Evolutionary conservation across 164 flowering plant species (phyloP), one percentile per base, ranked within the genome.

Genomic region (Chimonanthus salicifolius): DNA sequence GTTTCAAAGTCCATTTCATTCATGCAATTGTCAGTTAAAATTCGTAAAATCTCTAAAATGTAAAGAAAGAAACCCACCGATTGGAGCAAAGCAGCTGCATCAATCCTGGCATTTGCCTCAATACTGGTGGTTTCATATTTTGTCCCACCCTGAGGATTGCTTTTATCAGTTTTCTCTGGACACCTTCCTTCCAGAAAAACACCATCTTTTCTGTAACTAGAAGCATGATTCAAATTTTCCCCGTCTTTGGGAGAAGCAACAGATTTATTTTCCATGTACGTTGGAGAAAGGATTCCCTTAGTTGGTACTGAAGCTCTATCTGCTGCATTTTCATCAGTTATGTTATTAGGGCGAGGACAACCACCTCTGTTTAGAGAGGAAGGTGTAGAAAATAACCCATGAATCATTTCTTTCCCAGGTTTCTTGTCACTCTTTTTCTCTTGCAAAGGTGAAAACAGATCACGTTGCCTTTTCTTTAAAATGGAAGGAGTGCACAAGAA

Each of bases 401-500:
- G 81, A 77, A 62, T 75, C 47, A 74, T 45, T 58, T 81, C 83
- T 71, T 79, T 82, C 73, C 85, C 92, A 49, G 81, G 84, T 86
- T 82, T 90, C 74, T 95, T 94, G 62, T 86, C 97, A 68, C 47
- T 72, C 79, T 90, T 87, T 80, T 81, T 83, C 72, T 92, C 97
- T 21, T 88, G 84, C 72, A 89, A 78, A 62, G 99, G 97, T 47
- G 99, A 89, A 64, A 92, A 74, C 18, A 92, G 81, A 33, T 96
- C 97, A 21, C 95, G 94, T 49, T 82, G 83, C 49, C 99, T 80
- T 78, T 96, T 96, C 88, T 89, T 94, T 77, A 92, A 74, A 77
- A 96, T 94, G 20, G 99, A 94, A 71, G 98, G 97, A 67, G 98
- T 85, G 66, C 86, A 80, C 33, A 82, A 76, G 77, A 89, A 94